Evolutionary conservation across 2,329 filamentous ascomycete species (phyloP).

Genomic region (Cryphonectria naterciae): DNA sequence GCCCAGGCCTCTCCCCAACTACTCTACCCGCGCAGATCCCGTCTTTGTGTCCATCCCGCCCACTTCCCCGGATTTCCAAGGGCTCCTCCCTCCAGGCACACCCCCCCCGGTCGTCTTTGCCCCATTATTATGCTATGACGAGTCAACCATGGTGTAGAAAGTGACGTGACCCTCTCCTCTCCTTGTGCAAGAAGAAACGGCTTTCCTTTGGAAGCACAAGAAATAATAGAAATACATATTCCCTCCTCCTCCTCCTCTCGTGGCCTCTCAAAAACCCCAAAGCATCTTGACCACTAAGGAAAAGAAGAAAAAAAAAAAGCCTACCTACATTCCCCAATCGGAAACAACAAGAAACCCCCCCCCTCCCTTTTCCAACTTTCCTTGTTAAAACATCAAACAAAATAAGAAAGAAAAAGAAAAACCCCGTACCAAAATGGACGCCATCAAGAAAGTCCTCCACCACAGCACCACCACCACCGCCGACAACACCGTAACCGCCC

Average conservation of each 20-base stretch:
- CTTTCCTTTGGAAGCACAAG: too few species aligned
- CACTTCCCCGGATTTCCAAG: not conserved
- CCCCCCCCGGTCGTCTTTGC: not conserved
- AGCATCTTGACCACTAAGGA: not conserved
- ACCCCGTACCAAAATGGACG: slow-evolving; percentile 20
- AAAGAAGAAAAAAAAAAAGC: not conserved
- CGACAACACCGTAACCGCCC: not conserved
- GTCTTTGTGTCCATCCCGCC: not conserved
- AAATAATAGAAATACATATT: not conserved
- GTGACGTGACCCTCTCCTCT: not conserved
- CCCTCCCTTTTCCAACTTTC: not conserved
- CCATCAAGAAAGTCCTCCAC: slow-evolving; percentile 27
- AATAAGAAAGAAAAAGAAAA: not conserved
- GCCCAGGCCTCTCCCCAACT: too few species aligned
- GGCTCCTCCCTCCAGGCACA: too few species aligned
- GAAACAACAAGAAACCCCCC: not conserved
- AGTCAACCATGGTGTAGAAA: not conserved
- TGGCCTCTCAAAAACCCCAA: not conserved
- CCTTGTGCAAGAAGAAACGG: not conserved
- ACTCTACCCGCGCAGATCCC: not conserved
- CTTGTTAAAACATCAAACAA: not conserved
- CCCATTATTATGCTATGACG: slow-evolving; percentile 5
- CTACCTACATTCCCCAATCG: too few species aligned
- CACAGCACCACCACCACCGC: slow-evolving; percentile 13
- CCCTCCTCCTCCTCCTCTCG: too few species aligned